These are phyloP conservation scores for Trichophyton verrucosum DNA, from an alignment of 2,329 filamentous ascomycete species.

Conservation along the genomic window DNA sequence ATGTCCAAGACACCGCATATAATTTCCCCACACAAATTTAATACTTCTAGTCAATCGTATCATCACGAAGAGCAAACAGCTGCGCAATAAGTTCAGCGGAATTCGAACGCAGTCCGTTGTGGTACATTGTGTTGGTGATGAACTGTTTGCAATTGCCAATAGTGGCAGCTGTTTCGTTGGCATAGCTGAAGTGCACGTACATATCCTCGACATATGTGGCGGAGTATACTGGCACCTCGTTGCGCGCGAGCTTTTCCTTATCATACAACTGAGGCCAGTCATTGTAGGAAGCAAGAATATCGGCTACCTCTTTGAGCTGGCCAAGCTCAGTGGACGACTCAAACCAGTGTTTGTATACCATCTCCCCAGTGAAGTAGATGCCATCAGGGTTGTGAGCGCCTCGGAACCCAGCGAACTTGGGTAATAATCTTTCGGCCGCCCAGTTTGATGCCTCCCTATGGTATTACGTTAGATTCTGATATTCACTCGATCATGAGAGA, in stretches of 20 bases:
- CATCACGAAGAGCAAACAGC: slow-evolving; percentile 65
- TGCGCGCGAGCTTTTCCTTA: slow-evolving; percentile 55
- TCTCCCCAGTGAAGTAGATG: slow-evolving; percentile 78
- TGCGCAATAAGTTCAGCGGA: slow-evolving; percentile 64
- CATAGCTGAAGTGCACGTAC: slow-evolving; percentile 73
- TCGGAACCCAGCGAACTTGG: slow-evolving; percentile 35
- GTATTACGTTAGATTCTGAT: not conserved
- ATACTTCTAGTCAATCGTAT: slow-evolving; percentile 42
- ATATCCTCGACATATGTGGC: slow-evolving; percentile 78
- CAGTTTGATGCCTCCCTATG: slow-evolving; percentile 51
- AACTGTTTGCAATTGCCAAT: slow-evolving; percentile 69
- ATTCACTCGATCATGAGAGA: not conserved
- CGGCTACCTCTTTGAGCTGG: slow-evolving; percentile 55
- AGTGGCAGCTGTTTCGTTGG: slow-evolving; percentile 58
- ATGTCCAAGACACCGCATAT: not conserved
- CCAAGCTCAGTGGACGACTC: slow-evolving; percentile 64
- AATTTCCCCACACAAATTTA: not conserved
- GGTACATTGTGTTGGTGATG: slow-evolving; percentile 77
- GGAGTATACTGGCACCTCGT: slow-evolving; percentile 75
- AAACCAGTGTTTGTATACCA: slow-evolving; percentile 80
- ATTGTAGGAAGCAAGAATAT: slow-evolving; percentile 53
- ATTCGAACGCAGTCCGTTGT: slow-evolving; percentile 64
- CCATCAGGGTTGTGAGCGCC: slow-evolving; percentile 37
- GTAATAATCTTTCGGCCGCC: slow-evolving; percentile 47
- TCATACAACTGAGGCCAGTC: slow-evolving; percentile 73